Conservation (phyloP, 768 basidiomycete species). For the Leccinum uliginosum region DNA sequence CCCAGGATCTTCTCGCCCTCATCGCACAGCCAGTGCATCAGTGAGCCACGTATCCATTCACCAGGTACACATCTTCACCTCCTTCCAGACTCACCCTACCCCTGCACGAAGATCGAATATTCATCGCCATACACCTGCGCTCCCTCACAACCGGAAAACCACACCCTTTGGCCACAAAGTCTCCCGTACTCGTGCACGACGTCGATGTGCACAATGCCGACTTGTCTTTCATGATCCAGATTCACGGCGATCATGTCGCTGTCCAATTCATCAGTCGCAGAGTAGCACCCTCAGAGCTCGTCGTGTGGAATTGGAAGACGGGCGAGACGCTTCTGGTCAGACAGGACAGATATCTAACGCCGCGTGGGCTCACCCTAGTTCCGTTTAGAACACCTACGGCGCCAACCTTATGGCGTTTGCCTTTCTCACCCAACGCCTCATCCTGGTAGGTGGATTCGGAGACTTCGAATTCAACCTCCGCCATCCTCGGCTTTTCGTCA, state of each 20-base stretch:
- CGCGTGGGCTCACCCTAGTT: background rate
- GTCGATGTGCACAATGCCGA: constrained; percentile 15
- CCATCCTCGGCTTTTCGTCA: constrained; percentile 31
- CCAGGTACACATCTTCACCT: background rate
- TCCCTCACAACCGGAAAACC: constrained; percentile 40
- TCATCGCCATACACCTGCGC: constrained; percentile 38
- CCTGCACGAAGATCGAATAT: constrained; percentile 13
- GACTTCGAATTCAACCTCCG: constrained; percentile 18
- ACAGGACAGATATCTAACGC: background rate
- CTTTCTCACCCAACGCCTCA: constrained; percentile 38
- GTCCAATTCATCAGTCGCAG: constrained; percentile 40
- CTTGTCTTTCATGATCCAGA: constrained; percentile 48
- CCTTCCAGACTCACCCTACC: constrained; percentile 9
- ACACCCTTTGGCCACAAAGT: constrained; percentile 41
- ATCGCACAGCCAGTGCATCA: constrained; percentile 35
- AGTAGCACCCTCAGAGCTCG: constrained; percentile 39
- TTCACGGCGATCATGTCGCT: constrained; percentile 49
- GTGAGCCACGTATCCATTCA: constrained; percentile 25
- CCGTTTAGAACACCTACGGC: constrained; percentile 24
- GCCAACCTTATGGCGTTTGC: constrained; percentile 37
- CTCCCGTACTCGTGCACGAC: constrained; percentile 29
- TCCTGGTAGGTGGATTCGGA: constrained; percentile 34
- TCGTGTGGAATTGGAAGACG: constrained; percentile 67
- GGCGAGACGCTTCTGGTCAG: constrained; percentile 48
- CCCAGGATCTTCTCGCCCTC: constrained; percentile 59